phyloP scores from a whole-genome alignment of 768 basidiomycete genomes.

The Lactarius hatsudake region DNA sequence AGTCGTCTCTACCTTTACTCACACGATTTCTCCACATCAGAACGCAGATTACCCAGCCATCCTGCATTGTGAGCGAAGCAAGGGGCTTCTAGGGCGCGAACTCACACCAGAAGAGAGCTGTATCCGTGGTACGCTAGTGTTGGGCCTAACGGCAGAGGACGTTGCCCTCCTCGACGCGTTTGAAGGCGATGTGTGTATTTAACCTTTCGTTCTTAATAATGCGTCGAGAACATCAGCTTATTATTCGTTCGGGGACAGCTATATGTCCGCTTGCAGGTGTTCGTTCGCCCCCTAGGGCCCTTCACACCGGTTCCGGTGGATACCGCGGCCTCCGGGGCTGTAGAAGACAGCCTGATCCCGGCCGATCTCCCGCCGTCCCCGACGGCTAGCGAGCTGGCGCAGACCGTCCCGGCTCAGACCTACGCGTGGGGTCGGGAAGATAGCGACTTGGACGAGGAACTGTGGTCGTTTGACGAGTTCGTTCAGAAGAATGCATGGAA shows the following conservation, averaged over 20 bases:
- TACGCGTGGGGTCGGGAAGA: conserved; percentile 63
- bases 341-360: conserved; percentile 39
- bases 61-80: conserved; percentile 53
- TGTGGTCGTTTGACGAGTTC: conserved; percentile 84
- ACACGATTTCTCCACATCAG: conserved; percentile 35
- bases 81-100: conserved; percentile 37
- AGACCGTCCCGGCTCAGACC: conserved; percentile 52
- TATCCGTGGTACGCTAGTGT: conserved; percentile 80
- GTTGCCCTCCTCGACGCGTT: conserved; percentile 72
- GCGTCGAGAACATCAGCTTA: not conserved
- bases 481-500: conserved; percentile 71
- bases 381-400: conserved; percentile 35
- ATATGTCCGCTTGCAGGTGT: conserved; percentile 57
- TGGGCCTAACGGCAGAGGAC: conserved; percentile 66
- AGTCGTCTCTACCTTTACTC: not conserved
- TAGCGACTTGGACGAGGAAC: conserved; percentile 46
- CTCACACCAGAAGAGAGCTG: conserved; percentile 59
- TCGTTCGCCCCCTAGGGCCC: conserved; percentile 53
- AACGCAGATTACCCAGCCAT: conserved; percentile 82
- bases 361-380: conserved; percentile 44
- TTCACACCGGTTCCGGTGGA: conserved; percentile 34
- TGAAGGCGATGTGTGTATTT: conserved; percentile 70
- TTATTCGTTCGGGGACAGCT: conserved; percentile 46
- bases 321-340: not conserved
- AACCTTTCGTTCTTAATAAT: not conserved